Conservation (phyloP, 2,329 filamentous ascomycete species). For the Hypoxylon sp. region DNA sequence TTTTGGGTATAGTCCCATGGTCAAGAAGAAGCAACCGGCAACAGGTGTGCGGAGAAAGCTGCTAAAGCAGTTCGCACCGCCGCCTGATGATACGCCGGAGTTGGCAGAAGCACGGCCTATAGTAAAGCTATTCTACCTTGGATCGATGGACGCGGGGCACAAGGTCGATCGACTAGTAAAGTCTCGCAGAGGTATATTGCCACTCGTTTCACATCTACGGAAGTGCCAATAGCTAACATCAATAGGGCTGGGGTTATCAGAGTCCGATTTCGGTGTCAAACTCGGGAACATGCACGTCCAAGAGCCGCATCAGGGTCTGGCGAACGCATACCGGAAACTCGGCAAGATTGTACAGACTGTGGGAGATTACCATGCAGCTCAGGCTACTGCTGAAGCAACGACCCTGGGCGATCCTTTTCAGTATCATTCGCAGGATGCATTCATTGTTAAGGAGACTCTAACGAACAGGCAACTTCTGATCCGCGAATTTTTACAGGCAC, state of each 20-base stretch:
- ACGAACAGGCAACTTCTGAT: conserved; percentile 98
- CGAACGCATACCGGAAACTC: conserved; percentile 93
- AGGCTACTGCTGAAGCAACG: conserved; percentile 96
- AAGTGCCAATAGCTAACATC: conserved; percentile 48
- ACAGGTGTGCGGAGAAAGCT: conserved; percentile 96
- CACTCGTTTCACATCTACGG: conserved; percentile 7
- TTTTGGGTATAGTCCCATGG: conserved; percentile 96
- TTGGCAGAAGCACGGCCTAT: conserved; percentile 89
- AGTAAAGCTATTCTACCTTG: conserved; percentile 96
- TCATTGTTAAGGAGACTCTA: conserved; percentile 97
- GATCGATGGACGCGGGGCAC: conserved; percentile 96
- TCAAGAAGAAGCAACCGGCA: conserved; percentile 95
- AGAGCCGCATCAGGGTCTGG: conserved; percentile 89
- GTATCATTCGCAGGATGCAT: conserved; percentile 95
- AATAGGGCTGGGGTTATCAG: conserved; percentile 89
- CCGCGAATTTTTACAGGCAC: conserved; percentile 91
- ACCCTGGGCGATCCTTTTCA: conserved; percentile 94
- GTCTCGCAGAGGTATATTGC: conserved; percentile 81
- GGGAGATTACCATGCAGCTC: conserved; percentile 95
- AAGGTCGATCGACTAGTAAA: conserved; percentile 97
- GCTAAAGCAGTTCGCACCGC: conserved; percentile 97
- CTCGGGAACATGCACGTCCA: conserved; percentile 88
- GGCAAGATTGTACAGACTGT: conserved; percentile 94
- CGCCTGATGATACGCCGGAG: conserved; percentile 96
- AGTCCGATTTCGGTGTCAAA: conserved; percentile 94